Evolutionary conservation across 129 eudicot genomes (phyloP).

Genomic region (Flaveria brownii): DNA sequence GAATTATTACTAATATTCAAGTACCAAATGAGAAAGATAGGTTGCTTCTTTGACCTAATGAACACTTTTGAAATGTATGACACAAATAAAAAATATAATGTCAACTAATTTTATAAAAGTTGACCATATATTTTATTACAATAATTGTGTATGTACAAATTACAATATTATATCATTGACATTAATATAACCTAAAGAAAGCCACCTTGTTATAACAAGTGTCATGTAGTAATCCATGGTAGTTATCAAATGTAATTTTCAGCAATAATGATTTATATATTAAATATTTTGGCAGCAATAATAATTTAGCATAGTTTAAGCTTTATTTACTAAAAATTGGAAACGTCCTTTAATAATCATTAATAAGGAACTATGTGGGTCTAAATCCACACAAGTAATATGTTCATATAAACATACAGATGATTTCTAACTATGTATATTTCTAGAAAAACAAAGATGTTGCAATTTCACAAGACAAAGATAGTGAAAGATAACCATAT

Average conservation of each 20-base stretch:
- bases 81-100: conserved; percentile 2
- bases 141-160: conserved; percentile 15
- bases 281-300: not conserved
- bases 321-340: not conserved
- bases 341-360: not conserved
- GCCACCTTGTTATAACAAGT: conserved; percentile 30
- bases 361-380: not conserved
- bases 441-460: not conserved
- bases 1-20: not conserved
- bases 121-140: conserved; percentile 23
- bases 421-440: conserved; percentile 10
- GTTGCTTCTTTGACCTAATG: conserved; percentile 33
- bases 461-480: not conserved
- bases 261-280: not conserved
- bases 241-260: conserved; percentile 15
- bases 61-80: conserved; percentile 26
- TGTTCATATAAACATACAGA: not conserved
- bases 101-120: not conserved
- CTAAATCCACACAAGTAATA: not conserved
- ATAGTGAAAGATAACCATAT: not conserved
- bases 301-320: not conserved
- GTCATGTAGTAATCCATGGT: conserved; percentile 21
- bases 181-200: conserved; percentile 19
- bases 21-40: conserved; percentile 8
- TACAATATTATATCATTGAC: conserved; percentile 20